A percentile compares a stretch with the other conserved stretches of the same genome.
These are phyloP conservation scores for Kluyveromyces sp. DNA, from an alignment of 1,139 yeast species.

Conservation along the genomic window DNA sequence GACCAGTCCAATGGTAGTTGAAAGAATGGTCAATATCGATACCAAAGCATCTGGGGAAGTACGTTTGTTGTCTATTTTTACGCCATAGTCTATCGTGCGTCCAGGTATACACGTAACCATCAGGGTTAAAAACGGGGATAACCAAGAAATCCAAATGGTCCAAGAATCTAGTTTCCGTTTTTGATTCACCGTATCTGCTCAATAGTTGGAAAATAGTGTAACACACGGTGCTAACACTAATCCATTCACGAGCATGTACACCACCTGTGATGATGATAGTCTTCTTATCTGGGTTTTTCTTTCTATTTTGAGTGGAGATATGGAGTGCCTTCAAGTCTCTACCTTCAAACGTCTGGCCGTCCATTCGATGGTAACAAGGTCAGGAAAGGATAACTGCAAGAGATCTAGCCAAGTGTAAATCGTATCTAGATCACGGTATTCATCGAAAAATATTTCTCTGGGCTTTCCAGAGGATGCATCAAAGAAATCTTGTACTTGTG, in stretches of 20 bases:
- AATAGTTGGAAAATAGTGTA: slow-evolving; percentile 53
- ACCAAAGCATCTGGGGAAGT: slow-evolving; percentile 62
- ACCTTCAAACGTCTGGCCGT: slow-evolving; percentile 75
- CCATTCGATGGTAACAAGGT: slow-evolving; percentile 48
- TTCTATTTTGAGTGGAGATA: slow-evolving; percentile 38
- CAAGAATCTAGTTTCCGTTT: slow-evolving; percentile 35
- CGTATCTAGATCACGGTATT: slow-evolving; percentile 60
- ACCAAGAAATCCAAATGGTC: slow-evolving; percentile 60
- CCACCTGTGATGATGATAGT: slow-evolving; percentile 80
- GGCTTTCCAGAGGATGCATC: slow-evolving; percentile 12
- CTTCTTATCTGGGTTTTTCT: slow-evolving; percentile 45
- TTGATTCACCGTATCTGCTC: slow-evolving; percentile 39
- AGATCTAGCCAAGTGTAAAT: slow-evolving; percentile 67
- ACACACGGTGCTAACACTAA: slow-evolving; percentile 63
- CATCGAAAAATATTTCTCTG: slow-evolving; percentile 49
- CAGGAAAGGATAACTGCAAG: slow-evolving; percentile 50
- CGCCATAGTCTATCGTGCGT: slow-evolving; percentile 75
- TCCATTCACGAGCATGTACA: slow-evolving; percentile 88
- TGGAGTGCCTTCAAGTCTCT: slow-evolving; percentile 62
- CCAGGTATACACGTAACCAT: slow-evolving; percentile 86
- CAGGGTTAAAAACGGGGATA: slow-evolving; percentile 82
- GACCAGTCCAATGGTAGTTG: slow-evolving; percentile 65
- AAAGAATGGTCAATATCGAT: slow-evolving; percentile 84
- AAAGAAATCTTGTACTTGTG: not conserved
- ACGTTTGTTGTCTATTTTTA: slow-evolving; percentile 75